These are phyloP conservation scores for Metschnikowia arizonensis DNA, from an alignment of 805 yeast species.

Conservation along the genomic window DNA sequence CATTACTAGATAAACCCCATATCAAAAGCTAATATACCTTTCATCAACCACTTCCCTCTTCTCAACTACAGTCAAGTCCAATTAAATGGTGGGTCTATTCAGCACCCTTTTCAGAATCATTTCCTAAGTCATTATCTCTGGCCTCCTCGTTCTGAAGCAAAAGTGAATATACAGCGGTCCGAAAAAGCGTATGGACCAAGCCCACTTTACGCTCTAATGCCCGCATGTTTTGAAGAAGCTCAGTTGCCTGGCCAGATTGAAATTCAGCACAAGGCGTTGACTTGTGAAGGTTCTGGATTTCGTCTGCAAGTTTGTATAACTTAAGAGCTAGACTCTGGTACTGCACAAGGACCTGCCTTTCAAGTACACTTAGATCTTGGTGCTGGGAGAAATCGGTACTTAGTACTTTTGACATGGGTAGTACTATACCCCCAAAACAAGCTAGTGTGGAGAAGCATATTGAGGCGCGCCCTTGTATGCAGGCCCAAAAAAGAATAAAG, in stretches of 20 bases:
- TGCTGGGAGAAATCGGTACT: slow-evolving; percentile 12
- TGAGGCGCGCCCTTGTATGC: slow-evolving; percentile 1
- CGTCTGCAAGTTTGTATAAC: slow-evolving; percentile 29
- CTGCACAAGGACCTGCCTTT: slow-evolving; percentile 34
- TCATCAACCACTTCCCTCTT: no score
- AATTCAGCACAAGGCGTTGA: not conserved
- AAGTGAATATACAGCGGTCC: slow-evolving; percentile 66
- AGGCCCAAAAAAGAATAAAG: no score
- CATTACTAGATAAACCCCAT: no score
- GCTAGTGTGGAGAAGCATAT: no score
- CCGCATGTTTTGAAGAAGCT: slow-evolving; percentile 46
- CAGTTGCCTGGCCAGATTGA: slow-evolving; percentile 23
- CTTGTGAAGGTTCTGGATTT: slow-evolving; percentile 27
- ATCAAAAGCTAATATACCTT: no score
- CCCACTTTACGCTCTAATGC: slow-evolving; percentile 61
- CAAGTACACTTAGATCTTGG: slow-evolving; percentile 24
- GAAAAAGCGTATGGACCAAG: slow-evolving; percentile 60
- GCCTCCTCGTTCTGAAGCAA: slow-evolving; percentile 39
- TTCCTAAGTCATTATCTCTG: not conserved
- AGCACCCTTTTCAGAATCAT: not conserved
- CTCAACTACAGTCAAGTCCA: no score
- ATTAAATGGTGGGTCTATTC: no score
- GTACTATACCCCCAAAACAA: not conserved
- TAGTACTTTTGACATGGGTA: slow-evolving; percentile 6
- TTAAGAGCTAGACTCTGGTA: slow-evolving; percentile 36